These are phyloP conservation scores for Lentinula sp. DNA, from an alignment of 768 basidiomycete genomes.

Conservation along the genomic window DNA sequence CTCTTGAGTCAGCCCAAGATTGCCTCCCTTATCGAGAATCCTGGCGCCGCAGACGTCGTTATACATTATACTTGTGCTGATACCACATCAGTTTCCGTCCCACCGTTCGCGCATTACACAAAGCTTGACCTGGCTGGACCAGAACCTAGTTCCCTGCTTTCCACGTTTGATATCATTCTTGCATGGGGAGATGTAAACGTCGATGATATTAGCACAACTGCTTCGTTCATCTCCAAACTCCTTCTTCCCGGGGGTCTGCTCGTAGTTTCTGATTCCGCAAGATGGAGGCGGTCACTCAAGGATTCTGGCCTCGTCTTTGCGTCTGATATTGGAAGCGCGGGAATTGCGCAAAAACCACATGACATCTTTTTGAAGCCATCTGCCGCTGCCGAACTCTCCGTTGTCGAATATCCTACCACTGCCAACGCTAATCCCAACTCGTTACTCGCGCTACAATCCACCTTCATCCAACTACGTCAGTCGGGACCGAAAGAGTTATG, in stretches of 20 bases:
- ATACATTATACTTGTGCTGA: neutral
- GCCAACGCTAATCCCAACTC: neutral
- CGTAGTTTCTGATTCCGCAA: too few relatives aligned
- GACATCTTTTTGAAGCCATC: neutral
- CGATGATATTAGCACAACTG: neutral
- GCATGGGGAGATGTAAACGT: neutral
- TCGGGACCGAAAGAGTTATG: neutral
- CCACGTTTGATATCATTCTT: neutral
- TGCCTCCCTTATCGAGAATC: neutral
- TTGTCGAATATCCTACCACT: neutral
- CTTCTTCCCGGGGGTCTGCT: neutral
- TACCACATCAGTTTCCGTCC: neutral
- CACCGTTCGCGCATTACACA: neutral
- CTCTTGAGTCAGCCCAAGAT: neutral
- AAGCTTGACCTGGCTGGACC: neutral
- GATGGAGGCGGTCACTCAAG: neutral
- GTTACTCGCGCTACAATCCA: neutral
- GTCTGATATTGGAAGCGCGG: neutral
- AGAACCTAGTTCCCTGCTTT: neutral
- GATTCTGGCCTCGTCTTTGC: neutral
- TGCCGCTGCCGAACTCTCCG: neutral
- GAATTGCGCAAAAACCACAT: neutral
- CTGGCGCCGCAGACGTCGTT: neutral
- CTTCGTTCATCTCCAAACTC: neutral
- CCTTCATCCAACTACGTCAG: neutral